Percentiles rank a stretch among this genome's conserved stretches.
These are phyloP conservation scores for Diplodia corticola DNA, from an alignment of 2,329 filamentous ascomycete genomes.

Conservation along the genomic window DNA sequence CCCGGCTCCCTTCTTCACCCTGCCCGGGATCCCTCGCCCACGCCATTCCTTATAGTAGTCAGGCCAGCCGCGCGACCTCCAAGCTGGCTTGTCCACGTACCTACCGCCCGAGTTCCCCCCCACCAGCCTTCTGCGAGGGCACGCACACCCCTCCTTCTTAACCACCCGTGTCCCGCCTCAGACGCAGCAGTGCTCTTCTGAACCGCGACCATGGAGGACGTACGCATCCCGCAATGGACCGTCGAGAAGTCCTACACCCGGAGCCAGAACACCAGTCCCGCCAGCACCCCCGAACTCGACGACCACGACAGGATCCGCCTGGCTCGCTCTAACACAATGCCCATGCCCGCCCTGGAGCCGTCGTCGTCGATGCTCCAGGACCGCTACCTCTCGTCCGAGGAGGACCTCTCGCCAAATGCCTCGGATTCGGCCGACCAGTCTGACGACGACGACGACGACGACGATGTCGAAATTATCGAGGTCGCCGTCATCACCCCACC, in stretches of 20 bases:
- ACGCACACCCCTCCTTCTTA: neutral
- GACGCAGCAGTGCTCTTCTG: neutral
- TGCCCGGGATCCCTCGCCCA: constrained; percentile 7
- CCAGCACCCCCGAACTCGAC: constrained; percentile 38
- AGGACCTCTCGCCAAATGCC: constrained; percentile 41
- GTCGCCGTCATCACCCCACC: neutral
- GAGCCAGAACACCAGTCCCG: constrained; percentile 34
- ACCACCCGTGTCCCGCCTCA: neutral
- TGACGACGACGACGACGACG: constrained; percentile 30
- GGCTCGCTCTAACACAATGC: constrained; percentile 30
- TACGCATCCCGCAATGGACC: constrained; percentile 35
- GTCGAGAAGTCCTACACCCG: constrained; percentile 36
- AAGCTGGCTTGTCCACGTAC: constrained; percentile 9
- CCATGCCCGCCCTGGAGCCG: constrained; percentile 25
- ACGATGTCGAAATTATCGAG: constrained; percentile 17
- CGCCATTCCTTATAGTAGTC: constrained; percentile 1
- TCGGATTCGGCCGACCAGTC: constrained; percentile 33
- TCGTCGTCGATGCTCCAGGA: constrained; percentile 34
- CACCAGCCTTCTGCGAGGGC: constrained; percentile 5
- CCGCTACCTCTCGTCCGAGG: constrained; percentile 42
- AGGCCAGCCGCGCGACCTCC: constrained; percentile 12
- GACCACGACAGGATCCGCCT: constrained; percentile 38
- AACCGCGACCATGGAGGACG: constrained; percentile 18
- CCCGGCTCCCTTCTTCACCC: constrained; percentile 19
- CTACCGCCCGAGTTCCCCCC: neutral